These are phyloP conservation scores for Chrysanthemum makinoi DNA, from an alignment of 129 eudicot species.

Conservation along the genomic window DNA sequence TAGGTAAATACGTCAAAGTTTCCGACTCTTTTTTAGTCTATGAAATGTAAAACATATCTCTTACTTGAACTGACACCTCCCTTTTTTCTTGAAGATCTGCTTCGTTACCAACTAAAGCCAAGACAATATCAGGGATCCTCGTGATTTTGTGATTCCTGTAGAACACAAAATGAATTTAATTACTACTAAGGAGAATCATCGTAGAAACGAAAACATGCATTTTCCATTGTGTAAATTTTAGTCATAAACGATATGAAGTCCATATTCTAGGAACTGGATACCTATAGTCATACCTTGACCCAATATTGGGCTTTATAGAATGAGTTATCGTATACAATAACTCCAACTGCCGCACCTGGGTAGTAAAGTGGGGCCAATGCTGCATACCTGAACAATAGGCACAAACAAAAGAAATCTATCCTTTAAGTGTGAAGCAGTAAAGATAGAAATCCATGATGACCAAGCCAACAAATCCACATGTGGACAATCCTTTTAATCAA, in stretches of 20 bases:
- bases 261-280: neutral
- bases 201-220: no score
- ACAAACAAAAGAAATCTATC: neutral
- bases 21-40: neutral
- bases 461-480: conserved; percentile 7
- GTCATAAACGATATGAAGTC: no score
- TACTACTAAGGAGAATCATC: no score
- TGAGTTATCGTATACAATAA: conserved; percentile 87
- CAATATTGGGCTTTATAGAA: conserved; percentile 91
- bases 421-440: neutral
- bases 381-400: conserved; percentile 63
- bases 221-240: fast-evolving
- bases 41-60: conserved; percentile 24
- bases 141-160: conserved; percentile 90
- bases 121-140: conserved; percentile 88
- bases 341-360: conserved; percentile 95
- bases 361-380: conserved; percentile 95
- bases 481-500: neutral
- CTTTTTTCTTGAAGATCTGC: conserved; percentile 92
- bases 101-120: conserved; percentile 98
- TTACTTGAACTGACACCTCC: conserved; percentile 85
- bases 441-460: neutral
- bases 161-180: conserved; percentile 6
- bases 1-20: no score
- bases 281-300: conserved; percentile 66